Conservation (phyloP, 306 rosid genomes). For the Castanopsis chinensis region DNA sequence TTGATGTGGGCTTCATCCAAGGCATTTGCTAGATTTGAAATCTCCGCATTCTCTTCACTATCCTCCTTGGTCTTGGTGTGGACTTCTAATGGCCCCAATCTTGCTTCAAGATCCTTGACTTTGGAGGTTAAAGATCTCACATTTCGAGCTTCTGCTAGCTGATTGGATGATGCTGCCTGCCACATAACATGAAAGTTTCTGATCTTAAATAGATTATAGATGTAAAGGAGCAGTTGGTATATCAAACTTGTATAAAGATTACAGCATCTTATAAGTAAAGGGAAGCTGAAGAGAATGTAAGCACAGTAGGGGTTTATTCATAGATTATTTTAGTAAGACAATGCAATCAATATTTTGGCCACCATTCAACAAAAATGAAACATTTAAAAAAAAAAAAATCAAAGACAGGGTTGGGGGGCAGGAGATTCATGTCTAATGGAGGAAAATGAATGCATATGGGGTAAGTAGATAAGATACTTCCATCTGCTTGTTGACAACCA, state of each 20-base stretch:
- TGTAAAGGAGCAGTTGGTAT: not conserved
- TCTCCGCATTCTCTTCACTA: not conserved
- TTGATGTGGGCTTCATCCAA: not conserved
- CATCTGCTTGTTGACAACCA: not conserved
- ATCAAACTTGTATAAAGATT: not conserved
- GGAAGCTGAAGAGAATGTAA: not conserved
- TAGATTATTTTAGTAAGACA: not conserved
- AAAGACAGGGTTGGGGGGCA: not conserved
- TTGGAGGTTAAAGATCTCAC: slow-evolving; percentile 52
- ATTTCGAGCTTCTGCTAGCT: slow-evolving; percentile 50
- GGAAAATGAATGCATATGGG: not conserved
- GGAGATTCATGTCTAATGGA: not conserved
- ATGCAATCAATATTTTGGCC: not conserved
- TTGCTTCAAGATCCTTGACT: slow-evolving; percentile 57
- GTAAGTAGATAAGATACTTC: not conserved
- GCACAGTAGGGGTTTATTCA: not conserved
- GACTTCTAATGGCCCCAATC: slow-evolving; percentile 50
- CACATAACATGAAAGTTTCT: slow-evolving; percentile 16
- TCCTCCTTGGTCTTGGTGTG: slow-evolving; percentile 1
- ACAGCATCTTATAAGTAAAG: not conserved
- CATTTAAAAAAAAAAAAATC: not conserved
- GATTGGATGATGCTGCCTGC: slow-evolving; percentile 44
- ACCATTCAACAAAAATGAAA: not conserved
- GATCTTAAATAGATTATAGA: slow-evolving; percentile 5
- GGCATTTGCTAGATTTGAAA: not conserved